Evolutionary conservation across 805 yeast species (phyloP).

Genomic region (Wickerhamiella australiensis): DNA sequence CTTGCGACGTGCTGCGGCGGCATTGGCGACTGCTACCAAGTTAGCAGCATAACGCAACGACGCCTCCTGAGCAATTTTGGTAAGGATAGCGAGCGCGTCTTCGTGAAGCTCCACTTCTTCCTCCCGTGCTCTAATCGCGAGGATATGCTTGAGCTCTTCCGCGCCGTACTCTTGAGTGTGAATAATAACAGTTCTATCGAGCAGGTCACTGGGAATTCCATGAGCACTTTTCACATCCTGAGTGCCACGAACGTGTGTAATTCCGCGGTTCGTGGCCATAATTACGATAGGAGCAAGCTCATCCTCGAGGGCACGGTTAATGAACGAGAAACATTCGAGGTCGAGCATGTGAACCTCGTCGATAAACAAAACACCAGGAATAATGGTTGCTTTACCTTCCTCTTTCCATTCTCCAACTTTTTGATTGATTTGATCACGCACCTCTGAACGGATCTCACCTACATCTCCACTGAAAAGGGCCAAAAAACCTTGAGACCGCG

Average conservation of each 20-base stretch:
- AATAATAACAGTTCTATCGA: slow-evolving; percentile 87
- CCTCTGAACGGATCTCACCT: slow-evolving; percentile 92
- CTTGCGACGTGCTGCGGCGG: slow-evolving; percentile 74
- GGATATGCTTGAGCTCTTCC: slow-evolving; percentile 76
- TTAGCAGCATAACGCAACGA: slow-evolving; percentile 88
- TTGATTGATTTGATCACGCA: slow-evolving; percentile 90
- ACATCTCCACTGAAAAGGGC: slow-evolving; percentile 94
- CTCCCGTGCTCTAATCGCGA: slow-evolving; percentile 81
- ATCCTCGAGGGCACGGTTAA: slow-evolving; percentile 92
- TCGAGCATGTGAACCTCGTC: slow-evolving; percentile 99
- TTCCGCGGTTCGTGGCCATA: slow-evolving; percentile 96
- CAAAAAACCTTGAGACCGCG: slow-evolving; percentile 93
- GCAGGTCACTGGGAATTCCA: slow-evolving; percentile 90
- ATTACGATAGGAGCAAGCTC: slow-evolving; percentile 94
- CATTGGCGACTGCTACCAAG: slow-evolving; percentile 79
- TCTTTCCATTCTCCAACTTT: slow-evolving; percentile 98
- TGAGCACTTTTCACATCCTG: slow-evolving; percentile 63
- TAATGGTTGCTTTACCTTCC: slow-evolving; percentile 94
- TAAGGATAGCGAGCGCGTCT: slow-evolving; percentile 76
- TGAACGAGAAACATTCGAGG: slow-evolving; percentile 87
- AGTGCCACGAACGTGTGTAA: slow-evolving; percentile 87
- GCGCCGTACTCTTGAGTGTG: slow-evolving; percentile 68
- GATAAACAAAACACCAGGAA: slow-evolving; percentile 93
- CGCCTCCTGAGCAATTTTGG: slow-evolving; percentile 82
- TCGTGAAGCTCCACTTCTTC: slow-evolving; percentile 77